These are phyloP conservation scores for Mycena capillaripes DNA, from an alignment of 768 basidiomycete species.

Conservation along the genomic window DNA sequence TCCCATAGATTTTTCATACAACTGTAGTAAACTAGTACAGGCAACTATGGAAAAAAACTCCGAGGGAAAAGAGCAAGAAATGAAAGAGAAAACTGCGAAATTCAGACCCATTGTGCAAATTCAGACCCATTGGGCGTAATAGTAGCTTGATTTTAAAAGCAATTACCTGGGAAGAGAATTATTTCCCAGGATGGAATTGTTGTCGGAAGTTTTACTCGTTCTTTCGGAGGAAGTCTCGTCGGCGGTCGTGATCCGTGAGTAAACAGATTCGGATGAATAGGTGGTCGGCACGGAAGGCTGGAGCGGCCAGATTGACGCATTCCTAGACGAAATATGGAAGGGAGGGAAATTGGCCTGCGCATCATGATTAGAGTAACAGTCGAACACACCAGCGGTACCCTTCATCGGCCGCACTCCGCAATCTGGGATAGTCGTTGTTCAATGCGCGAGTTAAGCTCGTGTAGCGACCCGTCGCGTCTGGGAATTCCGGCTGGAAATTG, in stretches of 20 bases:
- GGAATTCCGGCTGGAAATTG: slow-evolving; percentile 12
- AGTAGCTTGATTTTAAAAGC: background rate
- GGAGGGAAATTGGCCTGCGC: background rate
- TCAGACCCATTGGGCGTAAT: no score
- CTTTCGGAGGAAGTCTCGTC: background rate
- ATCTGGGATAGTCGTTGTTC: slow-evolving; percentile 7
- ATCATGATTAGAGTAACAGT: background rate
- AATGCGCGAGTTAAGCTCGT: slow-evolving; percentile 18
- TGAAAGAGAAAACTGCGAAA: no score
- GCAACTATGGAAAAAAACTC: no score
- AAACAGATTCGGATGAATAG: background rate
- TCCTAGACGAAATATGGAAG: background rate
- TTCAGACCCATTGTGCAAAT: no score
- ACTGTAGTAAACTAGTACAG: no score
- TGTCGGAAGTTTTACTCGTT: background rate
- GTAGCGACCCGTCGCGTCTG: slow-evolving; percentile 1
- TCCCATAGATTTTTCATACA: no score
- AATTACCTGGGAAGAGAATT: background rate
- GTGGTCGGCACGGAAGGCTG: background rate
- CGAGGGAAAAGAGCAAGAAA: no score
- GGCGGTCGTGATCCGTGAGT: no score
- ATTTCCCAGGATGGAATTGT: background rate
- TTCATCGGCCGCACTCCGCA: background rate
- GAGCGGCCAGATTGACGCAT: background rate
- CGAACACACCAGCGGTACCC: background rate